phyloP scores from a whole-genome alignment of 129 eudicot species.

The Pittosporum tobira region DNA sequence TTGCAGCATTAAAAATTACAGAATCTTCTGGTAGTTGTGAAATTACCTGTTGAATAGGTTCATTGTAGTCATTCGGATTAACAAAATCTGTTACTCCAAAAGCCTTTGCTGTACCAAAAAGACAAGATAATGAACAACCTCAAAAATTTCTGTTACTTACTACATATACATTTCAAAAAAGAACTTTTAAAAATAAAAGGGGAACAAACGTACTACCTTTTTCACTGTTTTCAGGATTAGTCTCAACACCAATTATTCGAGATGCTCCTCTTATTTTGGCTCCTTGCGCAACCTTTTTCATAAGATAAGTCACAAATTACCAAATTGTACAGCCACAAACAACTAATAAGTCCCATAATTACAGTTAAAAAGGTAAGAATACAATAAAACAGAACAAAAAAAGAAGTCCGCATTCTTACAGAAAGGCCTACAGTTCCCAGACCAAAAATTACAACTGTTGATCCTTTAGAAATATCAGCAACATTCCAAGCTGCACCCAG shows the following conservation, averaged over 20 bases:
- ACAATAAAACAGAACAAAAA: too few relatives aligned
- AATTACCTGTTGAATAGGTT: constrained; percentile 80
- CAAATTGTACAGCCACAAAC: background rate
- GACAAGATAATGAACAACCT: constrained; percentile 9
- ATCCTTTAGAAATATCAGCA: constrained; percentile 10
- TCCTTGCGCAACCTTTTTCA: constrained; percentile 88
- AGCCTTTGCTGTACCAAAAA: constrained; percentile 54
- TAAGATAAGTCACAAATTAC: background rate
- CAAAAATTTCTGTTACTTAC: background rate
- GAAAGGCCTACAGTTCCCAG: constrained; percentile 99
- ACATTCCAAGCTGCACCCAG: constrained; percentile 11
- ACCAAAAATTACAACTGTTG: constrained; percentile 57
- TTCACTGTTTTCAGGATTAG: constrained; percentile 61
- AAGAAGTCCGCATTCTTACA: constrained; percentile 39
- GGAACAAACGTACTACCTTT: constrained; percentile 34
- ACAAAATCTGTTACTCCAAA: constrained; percentile 89
- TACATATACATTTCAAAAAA: background rate
- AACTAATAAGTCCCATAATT: too few relatives aligned
- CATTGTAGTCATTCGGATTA: constrained; percentile 68
- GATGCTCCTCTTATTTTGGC: constrained; percentile 91
- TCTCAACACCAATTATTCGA: constrained; percentile 73
- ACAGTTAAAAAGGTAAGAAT: too few relatives aligned
- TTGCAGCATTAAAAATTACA: too few relatives aligned
- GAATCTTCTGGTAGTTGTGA: too few relatives aligned
- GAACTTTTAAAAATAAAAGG: background rate